Evolutionary conservation across 345 rosid genomes (phyloP), one percentile per base, ranked within the genome.

Genomic region (thale cress (Arabidopsis thaliana)): DNA sequence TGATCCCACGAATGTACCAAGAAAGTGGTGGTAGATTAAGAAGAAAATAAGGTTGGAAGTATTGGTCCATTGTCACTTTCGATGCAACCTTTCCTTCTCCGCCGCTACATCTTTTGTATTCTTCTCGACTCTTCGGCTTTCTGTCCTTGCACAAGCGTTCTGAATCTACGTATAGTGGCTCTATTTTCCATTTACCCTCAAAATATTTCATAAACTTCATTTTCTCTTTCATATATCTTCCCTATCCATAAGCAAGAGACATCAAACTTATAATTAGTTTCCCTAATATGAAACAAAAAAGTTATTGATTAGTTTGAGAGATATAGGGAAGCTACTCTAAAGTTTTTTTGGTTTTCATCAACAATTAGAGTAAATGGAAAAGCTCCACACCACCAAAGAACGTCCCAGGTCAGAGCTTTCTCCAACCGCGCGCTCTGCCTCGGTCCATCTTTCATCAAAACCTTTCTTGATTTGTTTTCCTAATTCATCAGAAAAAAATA

Each of bases 21-120:
- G 97, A 91, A 64, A 88, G 71, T 5, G 91, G 96, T 3, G 97
- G 96, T 0, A 95, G 87, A 4, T 93, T 89, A 48, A 85, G 68
- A 32, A 85, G 44, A 42, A 14, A 0, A 48, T 87, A 77, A 2
- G 92, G 96, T 72, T 91, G 86, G 77, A 88, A 80, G 60, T 83
- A 75, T 64, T 91, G 97, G 40, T 88, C 85, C 85, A 92, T 79
- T 75, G 80, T 87, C 79, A 83, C 88, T 11, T 55, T 86, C 3
- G 93, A 89, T 28, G 83, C 96, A 9, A 89, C 38, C 82, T 90
- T 84, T 72, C 97, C 97, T 79, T 84, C 82, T 25, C 92, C 91
- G 8, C 81, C 49, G 0, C 90, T 85, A 59, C 93, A 86, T 11
- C 78, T 85, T 52, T 67, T 45, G 37, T 89, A 91, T 1, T 89